phyloP scores from a whole-genome alignment of 805 yeast genomes.

The Saccharomycopsis fibuligera region DNA sequence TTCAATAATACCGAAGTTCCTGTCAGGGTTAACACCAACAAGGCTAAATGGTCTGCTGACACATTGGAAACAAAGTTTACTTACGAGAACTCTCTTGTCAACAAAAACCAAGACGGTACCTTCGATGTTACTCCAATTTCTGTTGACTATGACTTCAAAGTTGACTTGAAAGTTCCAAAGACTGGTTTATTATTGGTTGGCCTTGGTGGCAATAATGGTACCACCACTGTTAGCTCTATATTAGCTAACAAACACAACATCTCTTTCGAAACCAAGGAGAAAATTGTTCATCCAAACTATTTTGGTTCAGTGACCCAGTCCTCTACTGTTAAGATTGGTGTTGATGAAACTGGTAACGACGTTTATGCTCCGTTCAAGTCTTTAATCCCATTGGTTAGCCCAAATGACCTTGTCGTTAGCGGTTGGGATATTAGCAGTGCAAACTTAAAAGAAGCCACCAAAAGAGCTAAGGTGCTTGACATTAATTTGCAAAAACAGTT shows the following conservation, averaged over 20 bases:
- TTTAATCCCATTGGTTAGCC: conserved; percentile 79
- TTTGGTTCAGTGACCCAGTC: conserved; percentile 94
- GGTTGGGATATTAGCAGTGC: conserved; percentile 91
- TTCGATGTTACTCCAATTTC: conserved; percentile 52
- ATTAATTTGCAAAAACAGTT: conserved; percentile 76
- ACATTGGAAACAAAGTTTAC: conserved; percentile 37
- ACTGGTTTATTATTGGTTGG: conserved; percentile 90
- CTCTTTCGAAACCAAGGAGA: conserved; percentile 76
- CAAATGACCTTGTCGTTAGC: conserved; percentile 82
- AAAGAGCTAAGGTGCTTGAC: conserved; percentile 82
- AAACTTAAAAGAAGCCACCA: conserved; percentile 70
- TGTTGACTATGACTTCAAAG: conserved; percentile 77
- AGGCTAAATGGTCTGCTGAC: conserved; percentile 34
- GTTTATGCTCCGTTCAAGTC: conserved; percentile 90
- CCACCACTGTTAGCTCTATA: conserved; percentile 80
- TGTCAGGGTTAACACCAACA: conserved; percentile 33
- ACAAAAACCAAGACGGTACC: conserved; percentile 19
- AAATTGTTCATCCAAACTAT: conserved; percentile 69
- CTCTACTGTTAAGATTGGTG: conserved; percentile 83
- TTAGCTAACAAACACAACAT: conserved; percentile 79
- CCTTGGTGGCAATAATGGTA: conserved; percentile 94
- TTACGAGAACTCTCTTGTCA: conserved; percentile 41
- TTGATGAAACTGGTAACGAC: conserved; percentile 76
- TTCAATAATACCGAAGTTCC: conserved; percentile 1
- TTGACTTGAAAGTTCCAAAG: conserved; percentile 75